phyloP scores from a whole-genome alignment of 2,329 filamentous ascomycete species.

The Talaromyces sp. region DNA sequence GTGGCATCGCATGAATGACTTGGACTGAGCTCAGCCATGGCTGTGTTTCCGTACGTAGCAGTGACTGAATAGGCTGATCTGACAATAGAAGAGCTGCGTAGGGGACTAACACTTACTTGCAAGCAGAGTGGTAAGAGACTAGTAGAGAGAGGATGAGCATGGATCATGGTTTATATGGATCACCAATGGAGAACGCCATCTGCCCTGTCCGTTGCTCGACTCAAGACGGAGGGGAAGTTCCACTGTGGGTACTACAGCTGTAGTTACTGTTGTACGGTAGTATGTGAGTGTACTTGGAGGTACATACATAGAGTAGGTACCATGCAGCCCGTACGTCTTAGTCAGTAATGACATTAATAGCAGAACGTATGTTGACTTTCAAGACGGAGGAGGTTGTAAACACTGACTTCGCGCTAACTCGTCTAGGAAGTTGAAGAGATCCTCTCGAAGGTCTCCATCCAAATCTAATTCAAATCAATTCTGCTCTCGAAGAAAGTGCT shows the following conservation, averaged over 20 bases:
- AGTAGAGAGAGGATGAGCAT: background rate
- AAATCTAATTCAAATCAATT: background rate
- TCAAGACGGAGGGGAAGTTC: constrained; percentile 7
- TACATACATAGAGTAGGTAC: background rate
- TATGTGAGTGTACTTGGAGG: background rate
- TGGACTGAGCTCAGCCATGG: background rate
- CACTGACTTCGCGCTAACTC: background rate
- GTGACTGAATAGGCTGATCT: background rate
- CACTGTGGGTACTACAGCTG: background rate
- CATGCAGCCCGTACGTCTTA: background rate
- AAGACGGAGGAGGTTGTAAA: no score
- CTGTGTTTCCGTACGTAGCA: background rate
- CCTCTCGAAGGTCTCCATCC: background rate
- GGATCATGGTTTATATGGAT: constrained; percentile 11
- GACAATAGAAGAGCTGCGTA: background rate
- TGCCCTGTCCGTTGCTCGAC: constrained; percentile 3
- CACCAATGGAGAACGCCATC: constrained; percentile 6
- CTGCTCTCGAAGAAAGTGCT: no score
- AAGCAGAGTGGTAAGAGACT: background rate
- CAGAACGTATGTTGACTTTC: no score
- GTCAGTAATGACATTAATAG: no score
- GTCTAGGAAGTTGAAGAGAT: background rate
- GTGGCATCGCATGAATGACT: background rate
- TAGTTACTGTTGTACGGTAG: background rate
- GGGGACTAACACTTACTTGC: no score